Conservation (phyloP, 2,329 filamentous ascomycete species). For the Geosmithia morbida region DNA sequence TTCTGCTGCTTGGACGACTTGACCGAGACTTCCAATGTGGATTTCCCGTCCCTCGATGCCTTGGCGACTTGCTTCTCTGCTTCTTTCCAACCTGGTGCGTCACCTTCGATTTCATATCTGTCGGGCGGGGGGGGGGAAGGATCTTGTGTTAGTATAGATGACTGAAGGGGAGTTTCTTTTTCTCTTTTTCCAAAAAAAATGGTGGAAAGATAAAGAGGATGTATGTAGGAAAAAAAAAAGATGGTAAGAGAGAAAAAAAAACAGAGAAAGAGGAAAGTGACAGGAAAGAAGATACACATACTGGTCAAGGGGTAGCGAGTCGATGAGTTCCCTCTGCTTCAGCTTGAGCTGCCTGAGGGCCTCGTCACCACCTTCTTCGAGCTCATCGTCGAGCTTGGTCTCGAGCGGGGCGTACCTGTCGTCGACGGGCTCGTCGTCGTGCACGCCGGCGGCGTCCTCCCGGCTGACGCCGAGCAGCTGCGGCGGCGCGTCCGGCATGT, state of each 20-base stretch:
- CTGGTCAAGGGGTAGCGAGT: slow-evolving; percentile 76
- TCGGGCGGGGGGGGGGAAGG: too few relatives aligned
- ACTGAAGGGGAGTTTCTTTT: too few relatives aligned
- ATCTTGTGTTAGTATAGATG: neutral
- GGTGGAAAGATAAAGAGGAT: neutral
- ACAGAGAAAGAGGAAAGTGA: neutral
- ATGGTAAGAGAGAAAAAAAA: neutral
- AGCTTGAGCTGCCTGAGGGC: slow-evolving; percentile 55
- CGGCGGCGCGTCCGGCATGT: slow-evolving; percentile 45
- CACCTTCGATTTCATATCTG: slow-evolving; percentile 52
- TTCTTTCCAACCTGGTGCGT: slow-evolving; percentile 47
- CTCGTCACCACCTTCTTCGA: slow-evolving; percentile 71
- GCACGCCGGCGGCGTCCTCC: slow-evolving; percentile 45
- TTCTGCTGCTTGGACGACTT: slow-evolving; percentile 59
- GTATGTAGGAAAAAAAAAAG: neutral
- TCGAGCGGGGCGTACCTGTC: slow-evolving; percentile 57
- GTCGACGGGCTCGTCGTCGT: slow-evolving; percentile 54
- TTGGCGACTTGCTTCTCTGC: slow-evolving; percentile 62
- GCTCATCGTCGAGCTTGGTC: slow-evolving; percentile 61
- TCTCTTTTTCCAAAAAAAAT: neutral
- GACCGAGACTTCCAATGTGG: slow-evolving; percentile 59
- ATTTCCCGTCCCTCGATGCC: slow-evolving; percentile 37
- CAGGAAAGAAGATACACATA: slow-evolving; percentile 7
- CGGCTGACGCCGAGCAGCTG: slow-evolving; percentile 40
- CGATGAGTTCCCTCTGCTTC: slow-evolving; percentile 78